Base-by-base conservation (phyloP, 768 basidiomycete species). In the Mycena filopes region DNA sequence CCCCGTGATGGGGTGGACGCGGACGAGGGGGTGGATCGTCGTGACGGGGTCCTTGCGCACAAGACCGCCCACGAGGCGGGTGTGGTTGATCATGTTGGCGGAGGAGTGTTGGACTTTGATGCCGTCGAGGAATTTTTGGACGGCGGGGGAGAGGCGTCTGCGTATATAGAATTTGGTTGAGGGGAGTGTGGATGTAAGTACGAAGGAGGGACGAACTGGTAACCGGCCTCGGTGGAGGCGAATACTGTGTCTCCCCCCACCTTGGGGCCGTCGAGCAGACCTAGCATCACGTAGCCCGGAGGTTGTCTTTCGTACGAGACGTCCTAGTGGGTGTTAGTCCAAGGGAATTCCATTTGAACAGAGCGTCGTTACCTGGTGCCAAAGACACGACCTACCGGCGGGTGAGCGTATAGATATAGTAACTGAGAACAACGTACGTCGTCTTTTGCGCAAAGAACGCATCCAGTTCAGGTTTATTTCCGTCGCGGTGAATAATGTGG, bases 1-100 rank as follows among this genome's bases (percentile, higher is more conserved):
- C 2, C 65, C 64, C 1, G 76, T 77, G 6, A 77, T 70, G 16
- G 76, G 74, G 47, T 77, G 76, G 4, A 77, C 71, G n/a, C 74
- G 73, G 18, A 77, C 65, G n/a, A 77, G 66, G 1, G 75, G 76
- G 55, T 77, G 76, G 16, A 74, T 63, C 36, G 61, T 68, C 45
- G 71, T 69, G 13, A 76, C 66, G 13, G 74, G 71, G 36, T 73
- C 76, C 42, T 74, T 73, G n/a, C 75, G 68, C 40, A 75, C 69
- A 18, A 74, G 71, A n/a, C 73, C 74, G 2, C 73, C 72, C 1
- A 65, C 59, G 13, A 65, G 53, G 10, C 65, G 63, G 0, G 73
- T 70, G 42, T 73, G 72, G 29, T 69, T 69, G 43, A 73, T 72
- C 71, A 73, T 74, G 57, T 72, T 72, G 7, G 59, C 65, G 11